These are phyloP conservation scores for Nitzschia sp. DNA, from an alignment of 108 stramenopile genomes.

Conservation along the genomic window DNA sequence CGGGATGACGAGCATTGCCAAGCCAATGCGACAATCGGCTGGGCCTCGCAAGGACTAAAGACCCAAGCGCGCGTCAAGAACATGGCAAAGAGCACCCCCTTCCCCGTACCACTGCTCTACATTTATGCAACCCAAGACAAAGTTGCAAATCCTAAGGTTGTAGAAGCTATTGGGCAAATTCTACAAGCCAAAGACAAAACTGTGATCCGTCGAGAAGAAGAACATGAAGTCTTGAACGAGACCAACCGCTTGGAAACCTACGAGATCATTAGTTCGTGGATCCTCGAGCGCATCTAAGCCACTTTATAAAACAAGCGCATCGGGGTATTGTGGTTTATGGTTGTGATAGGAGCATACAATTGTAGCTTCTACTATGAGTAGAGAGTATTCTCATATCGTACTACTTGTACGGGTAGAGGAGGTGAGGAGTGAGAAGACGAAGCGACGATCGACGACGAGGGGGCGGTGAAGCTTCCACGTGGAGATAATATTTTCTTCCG, in stretches of 20 bases:
- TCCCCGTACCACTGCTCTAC: slow-evolving; percentile 22
- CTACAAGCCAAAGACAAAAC: slow-evolving; percentile 21
- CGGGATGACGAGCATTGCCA: slow-evolving; percentile 10
- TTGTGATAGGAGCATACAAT: no score
- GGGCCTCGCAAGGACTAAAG: slow-evolving; percentile 8
- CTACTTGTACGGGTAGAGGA: no score
- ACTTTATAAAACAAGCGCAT: no score
- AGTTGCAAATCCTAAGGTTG: slow-evolving; percentile 9
- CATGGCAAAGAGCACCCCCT: background rate
- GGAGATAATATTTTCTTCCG: no score
- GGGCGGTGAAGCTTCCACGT: no score
- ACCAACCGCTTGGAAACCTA: slow-evolving; percentile 11
- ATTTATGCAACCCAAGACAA: slow-evolving; percentile 13
- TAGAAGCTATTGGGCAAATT: background rate
- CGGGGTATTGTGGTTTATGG: no score
- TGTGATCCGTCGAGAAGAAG: slow-evolving; percentile 5
- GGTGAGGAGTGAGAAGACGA: no score
- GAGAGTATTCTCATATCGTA: no score
- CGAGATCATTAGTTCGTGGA: slow-evolving; percentile 20
- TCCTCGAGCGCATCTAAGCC: background rate
- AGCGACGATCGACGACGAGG: no score
- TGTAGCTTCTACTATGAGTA: no score
- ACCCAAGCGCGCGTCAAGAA: slow-evolving; percentile 9
- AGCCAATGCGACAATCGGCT: slow-evolving; percentile 14
- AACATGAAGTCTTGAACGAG: slow-evolving; percentile 35